Percentiles rank a stretch among this genome's conserved stretches.
Evolutionary conservation across 352 stramenopile genomes (phyloP).

Genomic region (Phytophthora brassicae): DNA sequence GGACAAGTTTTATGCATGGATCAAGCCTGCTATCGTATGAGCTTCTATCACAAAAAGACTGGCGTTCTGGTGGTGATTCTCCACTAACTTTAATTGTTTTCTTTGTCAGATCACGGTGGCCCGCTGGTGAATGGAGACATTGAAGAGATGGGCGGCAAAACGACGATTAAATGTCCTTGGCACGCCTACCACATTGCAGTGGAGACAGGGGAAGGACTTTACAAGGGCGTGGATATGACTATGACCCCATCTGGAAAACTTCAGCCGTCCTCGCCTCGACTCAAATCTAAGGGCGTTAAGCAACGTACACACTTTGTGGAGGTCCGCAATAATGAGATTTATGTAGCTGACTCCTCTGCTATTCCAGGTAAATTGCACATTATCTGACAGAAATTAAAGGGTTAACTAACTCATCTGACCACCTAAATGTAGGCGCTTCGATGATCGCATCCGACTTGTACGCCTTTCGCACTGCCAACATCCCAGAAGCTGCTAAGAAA

Average conservation of each 20-base stretch:
- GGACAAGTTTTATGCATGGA: constrained; percentile 84
- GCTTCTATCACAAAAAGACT: neutral
- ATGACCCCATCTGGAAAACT: constrained; percentile 52
- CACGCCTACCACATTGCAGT: constrained; percentile 86
- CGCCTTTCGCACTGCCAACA: constrained; percentile 55
- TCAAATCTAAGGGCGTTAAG: constrained; percentile 87
- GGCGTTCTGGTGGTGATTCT: constrained; percentile 22
- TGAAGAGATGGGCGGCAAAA: constrained; percentile 78
- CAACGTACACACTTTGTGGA: constrained; percentile 84
- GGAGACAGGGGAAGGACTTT: constrained; percentile 79
- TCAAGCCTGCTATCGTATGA: constrained; percentile 84
- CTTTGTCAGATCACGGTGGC: constrained; percentile 68
- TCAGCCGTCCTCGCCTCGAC: constrained; percentile 44
- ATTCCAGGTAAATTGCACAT: constrained; percentile 42
- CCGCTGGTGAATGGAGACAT: constrained; percentile 82
- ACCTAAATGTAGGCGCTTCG: constrained; percentile 27
- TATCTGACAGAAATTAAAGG: neutral
- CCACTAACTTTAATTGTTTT: neutral
- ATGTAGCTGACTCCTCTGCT: constrained; percentile 73
- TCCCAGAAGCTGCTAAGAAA: constrained; percentile 44
- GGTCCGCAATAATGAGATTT: constrained; percentile 66
- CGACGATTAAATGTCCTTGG: constrained; percentile 84
- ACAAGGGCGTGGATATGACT: constrained; percentile 82
- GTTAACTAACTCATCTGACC: no score
- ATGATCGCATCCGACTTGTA: constrained; percentile 75